Base-by-base conservation (phyloP, 192 early-diverging fungal genomes). In the Phycomyces nitens region DNA sequence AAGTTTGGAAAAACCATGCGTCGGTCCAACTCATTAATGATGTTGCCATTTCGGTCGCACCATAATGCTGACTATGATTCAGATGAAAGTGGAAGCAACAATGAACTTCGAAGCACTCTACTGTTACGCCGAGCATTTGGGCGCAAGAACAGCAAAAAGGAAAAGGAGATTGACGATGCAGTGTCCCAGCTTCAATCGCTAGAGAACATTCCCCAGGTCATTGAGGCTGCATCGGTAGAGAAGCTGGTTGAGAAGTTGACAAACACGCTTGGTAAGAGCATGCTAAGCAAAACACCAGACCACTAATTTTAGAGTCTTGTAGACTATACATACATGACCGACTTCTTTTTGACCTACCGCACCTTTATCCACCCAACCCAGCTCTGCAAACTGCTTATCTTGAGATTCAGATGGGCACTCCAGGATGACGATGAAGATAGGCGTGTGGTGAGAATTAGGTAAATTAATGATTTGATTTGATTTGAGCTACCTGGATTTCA, bases 291-390 rank as follows among this genome's bases (percentile, higher is more conserved):
- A 39, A 27, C n/a, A n/a, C n/a, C n/a, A n/a, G 15, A 29, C 21
- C 39, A 34, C 16, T 24, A n/a, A n/a, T n/a, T n/a, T n/a, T n/a
- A n/a, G n/a, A n/a, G n/a, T n/a, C n/a, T n/a, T n/a, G n/a, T n/a
- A 79, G 84, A 86, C 53, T 84, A 86, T 62, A 80, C 78, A 15
- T 84, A 82, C 22, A 69, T 86, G 57, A 84, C 84, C 42, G 84
- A 86, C 56, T 86, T 86, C 55, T 86, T 86, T 61, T 65, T 86
- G 52, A 84, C 82, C 24, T 86, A 80, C 38, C 80, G 84, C n/a
- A 70, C 73, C 29, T 86, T 86, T 49, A 72, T 86, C 9, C 53
- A 68, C 0, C 78, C 84, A 9, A 51, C 78, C 18, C 70, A 82
- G 23, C 58, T 86, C 26, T 78, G 82, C 40, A 75, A 77, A 53